These are phyloP conservation scores for Colletotrichum kahawae DNA, from an alignment of 2,329 filamentous ascomycete genomes.

Conservation along the genomic window DNA sequence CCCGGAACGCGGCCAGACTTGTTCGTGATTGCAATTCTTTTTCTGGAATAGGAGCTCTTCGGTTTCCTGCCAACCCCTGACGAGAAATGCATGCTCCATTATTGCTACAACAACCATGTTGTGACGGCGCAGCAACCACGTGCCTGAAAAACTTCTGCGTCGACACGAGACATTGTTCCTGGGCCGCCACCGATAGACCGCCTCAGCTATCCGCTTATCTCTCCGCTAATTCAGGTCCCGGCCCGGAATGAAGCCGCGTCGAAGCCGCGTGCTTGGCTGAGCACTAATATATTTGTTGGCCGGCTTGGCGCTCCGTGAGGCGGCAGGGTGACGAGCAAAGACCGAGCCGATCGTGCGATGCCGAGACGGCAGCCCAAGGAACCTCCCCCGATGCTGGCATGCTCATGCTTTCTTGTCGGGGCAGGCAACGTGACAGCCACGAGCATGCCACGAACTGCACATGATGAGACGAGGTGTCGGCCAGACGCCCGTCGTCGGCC, in stretches of 20 bases:
- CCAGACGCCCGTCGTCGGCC: slow-evolving; percentile 70
- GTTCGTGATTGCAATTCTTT: neutral
- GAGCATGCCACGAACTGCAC: neutral
- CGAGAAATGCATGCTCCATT: neutral
- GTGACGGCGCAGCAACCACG: neutral
- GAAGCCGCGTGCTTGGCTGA: neutral
- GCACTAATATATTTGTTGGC: neutral
- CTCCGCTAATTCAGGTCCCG: neutral
- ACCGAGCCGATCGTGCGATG: neutral
- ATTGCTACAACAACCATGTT: neutral
- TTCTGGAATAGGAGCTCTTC: neutral
- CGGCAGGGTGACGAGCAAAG: neutral
- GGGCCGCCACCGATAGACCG: neutral
- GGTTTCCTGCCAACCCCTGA: neutral
- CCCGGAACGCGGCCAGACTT: neutral
- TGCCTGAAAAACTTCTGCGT: neutral
- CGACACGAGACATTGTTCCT: neutral
- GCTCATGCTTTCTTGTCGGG: neutral
- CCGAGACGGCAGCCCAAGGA: neutral
- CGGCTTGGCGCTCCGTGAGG: slow-evolving; percentile 1
- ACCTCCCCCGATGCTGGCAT: neutral
- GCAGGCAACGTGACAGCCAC: neutral
- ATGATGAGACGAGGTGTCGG: slow-evolving; percentile 58
- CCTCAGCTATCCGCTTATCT: neutral
- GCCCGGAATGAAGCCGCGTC: neutral